phyloP scores from a whole-genome alignment of 371 early-diverging fungal genomes.

The Mucor sp. region DNA sequence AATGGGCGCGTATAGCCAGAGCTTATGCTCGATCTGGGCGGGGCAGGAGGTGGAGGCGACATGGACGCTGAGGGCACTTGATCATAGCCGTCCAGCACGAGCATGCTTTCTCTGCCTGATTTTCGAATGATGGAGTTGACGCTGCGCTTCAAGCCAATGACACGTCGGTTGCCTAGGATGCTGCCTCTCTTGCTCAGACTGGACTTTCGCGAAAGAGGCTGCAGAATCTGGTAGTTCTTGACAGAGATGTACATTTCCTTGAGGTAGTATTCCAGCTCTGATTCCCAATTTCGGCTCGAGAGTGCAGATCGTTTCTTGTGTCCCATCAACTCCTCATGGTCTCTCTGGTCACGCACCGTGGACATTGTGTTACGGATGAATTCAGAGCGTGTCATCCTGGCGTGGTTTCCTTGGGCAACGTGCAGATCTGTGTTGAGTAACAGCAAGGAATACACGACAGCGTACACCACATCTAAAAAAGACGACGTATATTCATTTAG shows the following conservation, averaged over 20 bases:
- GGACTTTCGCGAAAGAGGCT: conserved; percentile 38
- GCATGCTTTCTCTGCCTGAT: conserved; percentile 25
- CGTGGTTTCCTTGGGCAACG: conserved; percentile 72
- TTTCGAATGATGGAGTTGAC: conserved; percentile 33
- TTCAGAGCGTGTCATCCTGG: conserved; percentile 62
- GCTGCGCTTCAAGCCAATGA: conserved; percentile 28
- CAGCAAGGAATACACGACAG: conserved; percentile 83
- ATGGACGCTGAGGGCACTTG: not conserved
- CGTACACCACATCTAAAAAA: conserved; percentile 75
- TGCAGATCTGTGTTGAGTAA: conserved; percentile 94
- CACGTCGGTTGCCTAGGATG: conserved; percentile 29
- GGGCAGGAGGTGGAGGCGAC: not conserved
- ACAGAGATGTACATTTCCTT: conserved; percentile 69
- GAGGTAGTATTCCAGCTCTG: conserved; percentile 34
- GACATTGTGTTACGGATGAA: conserved; percentile 66
- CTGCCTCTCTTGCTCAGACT: conserved; percentile 25
- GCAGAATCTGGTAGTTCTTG: conserved; percentile 61
- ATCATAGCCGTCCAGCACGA: conserved; percentile 5
- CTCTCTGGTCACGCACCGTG: conserved; percentile 46
- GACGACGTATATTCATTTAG: not conserved
- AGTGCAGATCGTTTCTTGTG: conserved; percentile 4
- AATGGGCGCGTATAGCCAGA: conserved; percentile 11
- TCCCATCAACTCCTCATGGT: conserved; percentile 19
- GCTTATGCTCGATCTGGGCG: conserved; percentile 16
- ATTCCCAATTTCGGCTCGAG: conserved; percentile 30